phyloP scores from a whole-genome alignment of 805 yeast genomes.

The Candida glaebosa region DNA sequence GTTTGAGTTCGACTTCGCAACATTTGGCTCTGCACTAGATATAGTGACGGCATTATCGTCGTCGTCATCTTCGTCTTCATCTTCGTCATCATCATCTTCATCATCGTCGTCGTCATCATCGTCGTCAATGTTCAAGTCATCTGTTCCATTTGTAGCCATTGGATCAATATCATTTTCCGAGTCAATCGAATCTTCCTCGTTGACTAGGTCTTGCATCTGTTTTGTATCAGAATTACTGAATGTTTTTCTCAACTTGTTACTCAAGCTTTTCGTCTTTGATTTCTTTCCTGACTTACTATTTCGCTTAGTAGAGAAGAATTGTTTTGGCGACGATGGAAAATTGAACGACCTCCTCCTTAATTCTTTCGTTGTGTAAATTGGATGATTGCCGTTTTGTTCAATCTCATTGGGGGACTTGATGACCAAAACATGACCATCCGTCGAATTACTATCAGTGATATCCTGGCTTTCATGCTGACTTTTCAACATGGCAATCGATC shows the following conservation, averaged over 20 bases:
- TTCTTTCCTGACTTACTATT: slow-evolving; percentile 15
- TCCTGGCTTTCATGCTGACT: slow-evolving; percentile 29
- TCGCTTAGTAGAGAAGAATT: slow-evolving; percentile 7
- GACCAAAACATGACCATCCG: slow-evolving; percentile 67
- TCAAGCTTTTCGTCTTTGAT: slow-evolving; percentile 7
- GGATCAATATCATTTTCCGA: slow-evolving; percentile 15
- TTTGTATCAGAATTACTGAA: slow-evolving; percentile 10
- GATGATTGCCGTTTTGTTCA: slow-evolving; percentile 36
- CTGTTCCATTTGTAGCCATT: slow-evolving; percentile 5
- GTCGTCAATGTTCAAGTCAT: slow-evolving; percentile 10
- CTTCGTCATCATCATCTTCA: slow-evolving; percentile 13
- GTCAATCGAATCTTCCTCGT: slow-evolving; percentile 21
- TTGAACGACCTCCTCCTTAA: background rate
- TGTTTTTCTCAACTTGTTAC: slow-evolving; percentile 19
- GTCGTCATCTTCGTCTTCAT: slow-evolving; percentile 12
- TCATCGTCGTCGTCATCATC: slow-evolving; percentile 11
- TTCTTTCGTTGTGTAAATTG: slow-evolving; percentile 31
- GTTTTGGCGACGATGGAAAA: background rate
- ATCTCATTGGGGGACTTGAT: slow-evolving; percentile 78
- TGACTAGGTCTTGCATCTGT: slow-evolving; percentile 11
- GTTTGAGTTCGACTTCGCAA: slow-evolving; percentile 29
- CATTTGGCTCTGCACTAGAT: slow-evolving; percentile 11
- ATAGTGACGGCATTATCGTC: slow-evolving; percentile 8
- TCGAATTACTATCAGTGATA: slow-evolving; percentile 18
- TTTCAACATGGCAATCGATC: slow-evolving; percentile 76